A percentile compares a stretch with the other conserved stretches of the same genome.
Evolutionary conservation across 2,329 filamentous ascomycete species (phyloP).

Genomic region (Beauveria sp.): DNA sequence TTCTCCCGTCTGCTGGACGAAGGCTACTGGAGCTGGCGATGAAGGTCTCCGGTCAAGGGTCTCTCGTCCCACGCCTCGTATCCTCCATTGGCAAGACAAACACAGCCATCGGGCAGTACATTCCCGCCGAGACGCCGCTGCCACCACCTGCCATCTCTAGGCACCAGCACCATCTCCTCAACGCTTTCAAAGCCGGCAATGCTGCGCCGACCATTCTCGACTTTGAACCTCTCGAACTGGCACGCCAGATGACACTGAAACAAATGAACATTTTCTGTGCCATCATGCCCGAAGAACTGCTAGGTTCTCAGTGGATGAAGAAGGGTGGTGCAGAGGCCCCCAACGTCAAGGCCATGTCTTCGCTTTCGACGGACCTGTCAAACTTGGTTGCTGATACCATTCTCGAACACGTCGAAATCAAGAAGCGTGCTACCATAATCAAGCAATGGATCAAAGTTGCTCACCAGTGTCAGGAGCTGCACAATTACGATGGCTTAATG

Average conservation of each 20-base stretch:
- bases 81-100: slow-evolving; percentile 86
- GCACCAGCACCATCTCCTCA: slow-evolving; percentile 66
- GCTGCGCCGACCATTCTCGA: slow-evolving; percentile 69
- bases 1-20: slow-evolving; percentile 69
- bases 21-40: slow-evolving; percentile 73
- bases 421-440: slow-evolving; percentile 82
- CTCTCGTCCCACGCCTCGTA: slow-evolving; percentile 72
- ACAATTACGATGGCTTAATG: slow-evolving; percentile 97
- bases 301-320: slow-evolving; percentile 92
- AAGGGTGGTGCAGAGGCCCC: slow-evolving; percentile 69
- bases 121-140: slow-evolving; percentile 63
- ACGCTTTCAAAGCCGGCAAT: slow-evolving; percentile 67
- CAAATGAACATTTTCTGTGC: slow-evolving; percentile 87
- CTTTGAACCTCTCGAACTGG: slow-evolving; percentile 85
- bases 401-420: slow-evolving; percentile 77
- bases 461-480: slow-evolving; percentile 74
- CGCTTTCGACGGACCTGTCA: slow-evolving; percentile 83
- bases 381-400: slow-evolving; percentile 93
- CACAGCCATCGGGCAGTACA: slow-evolving; percentile 62
- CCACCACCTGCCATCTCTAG: slow-evolving; percentile 65
- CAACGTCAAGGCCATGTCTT: slow-evolving; percentile 91
- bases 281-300: slow-evolving; percentile 84
- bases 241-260: slow-evolving; percentile 85
- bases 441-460: slow-evolving; percentile 99
- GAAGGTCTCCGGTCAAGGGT: slow-evolving; percentile 67